These are phyloP conservation scores for Rhytidhysteron rufulum DNA, from an alignment of 2,329 filamentous ascomycete genomes.

Conservation along the genomic window DNA sequence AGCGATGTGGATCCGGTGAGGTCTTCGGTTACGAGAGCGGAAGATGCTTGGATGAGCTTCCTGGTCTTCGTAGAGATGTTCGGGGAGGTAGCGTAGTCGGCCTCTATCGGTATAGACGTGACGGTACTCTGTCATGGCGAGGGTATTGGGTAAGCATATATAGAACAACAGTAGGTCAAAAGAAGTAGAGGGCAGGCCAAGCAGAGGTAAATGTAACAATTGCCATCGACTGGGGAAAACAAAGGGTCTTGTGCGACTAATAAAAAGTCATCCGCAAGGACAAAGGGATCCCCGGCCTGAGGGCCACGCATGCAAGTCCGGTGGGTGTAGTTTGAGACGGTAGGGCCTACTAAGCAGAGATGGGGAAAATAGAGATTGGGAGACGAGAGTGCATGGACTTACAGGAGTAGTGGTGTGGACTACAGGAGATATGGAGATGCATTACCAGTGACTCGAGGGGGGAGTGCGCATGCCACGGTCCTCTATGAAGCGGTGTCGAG, in stretches of 20 bases:
- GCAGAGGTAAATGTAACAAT: constrained; percentile 17
- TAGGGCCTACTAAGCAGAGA: too few relatives aligned
- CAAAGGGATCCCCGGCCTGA: not conserved
- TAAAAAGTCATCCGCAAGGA: constrained; percentile 20
- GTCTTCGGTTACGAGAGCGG: constrained; percentile 49
- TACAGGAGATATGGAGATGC: constrained; percentile 16
- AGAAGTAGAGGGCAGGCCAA: constrained; percentile 7
- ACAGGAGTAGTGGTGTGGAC: constrained; percentile 22
- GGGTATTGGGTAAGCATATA: constrained; percentile 21
- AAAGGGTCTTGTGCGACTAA: constrained; percentile 24
- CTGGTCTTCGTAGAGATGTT: constrained; percentile 25
- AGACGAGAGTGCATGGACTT: too few relatives aligned
- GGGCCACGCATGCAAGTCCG: too few relatives aligned
- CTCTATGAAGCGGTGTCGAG: constrained; percentile 24
- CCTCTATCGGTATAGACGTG: constrained; percentile 36
- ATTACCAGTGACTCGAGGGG: constrained; percentile 22
- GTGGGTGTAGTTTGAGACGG: too few relatives aligned
- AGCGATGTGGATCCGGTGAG: constrained; percentile 55
- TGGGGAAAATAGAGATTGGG: too few relatives aligned
- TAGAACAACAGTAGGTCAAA: constrained; percentile 13
- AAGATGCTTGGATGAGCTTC: constrained; percentile 36
- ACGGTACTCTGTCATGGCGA: constrained; percentile 37
- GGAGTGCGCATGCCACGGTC: constrained; percentile 19
- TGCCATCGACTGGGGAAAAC: constrained; percentile 10
- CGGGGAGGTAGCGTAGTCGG: constrained; percentile 35